Evolutionary conservation across 2,329 filamentous ascomycete species (phyloP), one percentile per base, ranked within the genome.

Genomic region (Fusarium pseudocircinatum): DNA sequence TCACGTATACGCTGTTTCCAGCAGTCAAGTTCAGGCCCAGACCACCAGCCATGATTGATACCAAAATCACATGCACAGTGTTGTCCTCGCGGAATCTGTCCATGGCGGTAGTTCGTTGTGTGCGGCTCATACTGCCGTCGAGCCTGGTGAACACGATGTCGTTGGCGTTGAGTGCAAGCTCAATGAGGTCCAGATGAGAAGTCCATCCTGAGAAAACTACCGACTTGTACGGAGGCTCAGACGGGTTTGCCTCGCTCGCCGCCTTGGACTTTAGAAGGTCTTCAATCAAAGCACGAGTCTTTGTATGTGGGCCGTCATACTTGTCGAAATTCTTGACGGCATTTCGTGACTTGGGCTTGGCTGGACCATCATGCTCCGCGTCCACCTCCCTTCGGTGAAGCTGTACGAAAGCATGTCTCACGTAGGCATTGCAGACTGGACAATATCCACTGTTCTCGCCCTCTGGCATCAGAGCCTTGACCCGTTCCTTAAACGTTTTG

Each of bases 191-290:
- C 22, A 99, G 89, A 79, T 98, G 95, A 1, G 93, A 92, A 0
- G 96, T 98, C 95, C 96, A 98, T n/a, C 92, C 92, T 1, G 95
- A 97, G 82, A 98, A 98, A 12, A 99, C 91, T 20, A 99, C 95
- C 32, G 94, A 96, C 81, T 97, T 98, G 83, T 94, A 93, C 0
- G 95, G 95, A 1, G 90, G 88, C 78, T 95, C 90, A 16, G 88
- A 83, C 0, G 90, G 89, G 15, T 89, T 85, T 0, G 83, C 84
- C 42, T 88, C 86, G 67, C 90, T 94, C 79, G 92, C 89, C 2
- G 85, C 85, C 64, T 90, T 89, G 58, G 90, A 90, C 57, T 87
- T 85, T 3, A 93, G 82, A 13, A 99, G 88, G 70, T 94, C 91
- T n/a, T 91, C 85, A 1, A 99, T 79, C 5, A 99, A 85, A 4